Conservation (phyloP, 208 protist genomes). For the Wallacemonas sp. region DNA sequence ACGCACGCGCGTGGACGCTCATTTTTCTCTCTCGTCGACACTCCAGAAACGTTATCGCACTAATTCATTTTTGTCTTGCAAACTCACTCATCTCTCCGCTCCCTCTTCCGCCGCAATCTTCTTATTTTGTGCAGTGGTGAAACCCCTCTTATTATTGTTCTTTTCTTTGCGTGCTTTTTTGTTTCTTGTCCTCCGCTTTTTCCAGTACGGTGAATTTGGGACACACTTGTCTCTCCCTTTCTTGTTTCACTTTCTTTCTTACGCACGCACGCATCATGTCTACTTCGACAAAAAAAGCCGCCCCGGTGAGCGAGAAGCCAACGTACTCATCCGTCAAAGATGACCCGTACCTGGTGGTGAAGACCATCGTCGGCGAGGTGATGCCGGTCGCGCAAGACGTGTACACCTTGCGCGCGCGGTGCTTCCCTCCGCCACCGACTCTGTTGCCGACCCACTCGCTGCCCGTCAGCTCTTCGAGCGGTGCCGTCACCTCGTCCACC, state of each 20-base stretch:
- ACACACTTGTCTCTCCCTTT: constrained; percentile 18
- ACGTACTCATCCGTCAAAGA: constrained; percentile 8
- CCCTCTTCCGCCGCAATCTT: too few relatives aligned
- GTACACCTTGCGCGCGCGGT: background rate
- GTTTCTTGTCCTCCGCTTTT: background rate
- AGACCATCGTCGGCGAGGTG: constrained; percentile 40
- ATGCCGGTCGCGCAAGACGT: constrained; percentile 16
- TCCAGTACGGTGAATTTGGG: too few relatives aligned
- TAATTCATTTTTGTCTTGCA: too few relatives aligned
- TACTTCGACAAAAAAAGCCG: background rate
- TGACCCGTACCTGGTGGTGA: constrained; percentile 17
- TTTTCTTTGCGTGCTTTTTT: background rate
- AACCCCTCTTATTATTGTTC: too few relatives aligned
- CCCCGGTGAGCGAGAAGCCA: background rate
- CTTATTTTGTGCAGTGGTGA: too few relatives aligned
- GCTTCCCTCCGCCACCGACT: constrained; percentile 1
- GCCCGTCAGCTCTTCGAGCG: too few relatives aligned
- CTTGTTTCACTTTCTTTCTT: constrained; percentile 14
- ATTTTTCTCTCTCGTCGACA: too few relatives aligned
- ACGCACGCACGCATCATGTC: background rate
- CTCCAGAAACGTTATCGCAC: too few relatives aligned
- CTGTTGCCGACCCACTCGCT: background rate
- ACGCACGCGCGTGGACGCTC: too few relatives aligned
- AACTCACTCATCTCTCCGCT: too few relatives aligned
- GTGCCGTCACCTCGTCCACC: too few relatives aligned